These are phyloP conservation scores for Trichodelitschia bisporula DNA, from an alignment of 495 filamentous ascomycete species.

Conservation along the genomic window DNA sequence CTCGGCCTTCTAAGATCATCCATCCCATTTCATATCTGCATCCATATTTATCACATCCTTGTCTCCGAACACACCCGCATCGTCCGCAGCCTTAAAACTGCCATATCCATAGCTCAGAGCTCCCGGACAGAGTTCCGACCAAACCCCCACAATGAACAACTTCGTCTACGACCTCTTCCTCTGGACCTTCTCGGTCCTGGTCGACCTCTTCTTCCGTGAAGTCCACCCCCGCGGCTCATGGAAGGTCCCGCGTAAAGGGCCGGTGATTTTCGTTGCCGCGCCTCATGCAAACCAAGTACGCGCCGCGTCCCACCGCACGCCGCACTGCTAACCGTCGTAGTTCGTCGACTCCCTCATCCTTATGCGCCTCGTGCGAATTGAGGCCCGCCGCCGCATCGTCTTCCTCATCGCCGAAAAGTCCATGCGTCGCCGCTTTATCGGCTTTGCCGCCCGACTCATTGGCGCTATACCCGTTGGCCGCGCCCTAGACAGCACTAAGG, in stretches of 20 bases:
- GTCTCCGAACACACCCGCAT: no score
- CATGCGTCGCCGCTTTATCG: slow-evolving; percentile 69
- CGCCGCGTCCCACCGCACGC: no score
- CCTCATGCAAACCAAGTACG: slow-evolving; percentile 91
- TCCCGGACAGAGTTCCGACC: no score
- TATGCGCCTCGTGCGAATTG: slow-evolving; percentile 64
- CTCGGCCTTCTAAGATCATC: no score
- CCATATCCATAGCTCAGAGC: no score
- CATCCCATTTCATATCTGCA: no score
- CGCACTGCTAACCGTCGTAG: slow-evolving; percentile 19
- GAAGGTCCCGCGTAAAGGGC: slow-evolving; percentile 69
- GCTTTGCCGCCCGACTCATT: slow-evolving; percentile 48
- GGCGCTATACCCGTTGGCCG: slow-evolving; percentile 76
- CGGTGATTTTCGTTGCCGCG: slow-evolving; percentile 90
- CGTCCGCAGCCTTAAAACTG: no score
- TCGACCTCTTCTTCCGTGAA: slow-evolving; percentile 93
- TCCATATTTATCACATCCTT: no score
- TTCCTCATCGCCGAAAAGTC: slow-evolving; percentile 91
- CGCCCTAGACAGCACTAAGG: slow-evolving; percentile 68
- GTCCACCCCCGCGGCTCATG: slow-evolving; percentile 85
- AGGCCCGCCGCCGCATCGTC: slow-evolving; percentile 67
- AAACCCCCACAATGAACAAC: no score
- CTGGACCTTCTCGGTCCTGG: slow-evolving; percentile 59
- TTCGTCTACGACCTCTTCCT: slow-evolving; percentile 62
- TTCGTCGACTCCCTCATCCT: slow-evolving; percentile 92